Percentiles rank a stretch among this genome's conserved stretches.
Evolutionary conservation across 306 rosid genomes (phyloP).

Genomic region (Quillaja saponaria): DNA sequence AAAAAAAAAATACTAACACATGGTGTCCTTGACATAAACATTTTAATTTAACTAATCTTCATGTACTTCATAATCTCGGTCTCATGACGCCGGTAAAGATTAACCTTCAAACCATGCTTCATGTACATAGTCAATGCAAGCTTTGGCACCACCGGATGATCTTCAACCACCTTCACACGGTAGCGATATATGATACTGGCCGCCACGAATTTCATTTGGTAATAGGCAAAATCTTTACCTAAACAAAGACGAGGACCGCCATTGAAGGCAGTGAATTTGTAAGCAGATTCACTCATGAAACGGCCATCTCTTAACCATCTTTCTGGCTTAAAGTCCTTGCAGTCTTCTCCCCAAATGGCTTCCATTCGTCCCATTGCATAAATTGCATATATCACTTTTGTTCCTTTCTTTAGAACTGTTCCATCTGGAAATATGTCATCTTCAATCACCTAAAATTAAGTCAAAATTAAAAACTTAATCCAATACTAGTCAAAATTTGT

Average conservation of each 20-base stretch:
- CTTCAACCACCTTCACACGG: conserved; percentile 53
- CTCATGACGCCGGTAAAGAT: conserved; percentile 40
- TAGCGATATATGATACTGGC: conserved; percentile 66
- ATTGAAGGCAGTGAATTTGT: conserved; percentile 86
- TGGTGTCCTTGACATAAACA: conserved; percentile 1
- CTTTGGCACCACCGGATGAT: conserved; percentile 71
- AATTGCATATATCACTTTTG: conserved; percentile 78
- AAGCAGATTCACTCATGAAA: conserved; percentile 79
- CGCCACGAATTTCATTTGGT: conserved; percentile 85
- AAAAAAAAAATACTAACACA: background rate
- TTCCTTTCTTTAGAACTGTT: conserved; percentile 65
- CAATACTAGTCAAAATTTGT: too few species aligned
- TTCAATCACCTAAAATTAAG: conserved; percentile 51
- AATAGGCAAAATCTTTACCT: conserved; percentile 90
- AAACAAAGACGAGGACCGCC: conserved; percentile 93
- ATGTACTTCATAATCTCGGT: conserved; percentile 38
- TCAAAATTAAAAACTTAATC: background rate
- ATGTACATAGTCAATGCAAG: conserved; percentile 84
- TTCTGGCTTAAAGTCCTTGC: conserved; percentile 74
- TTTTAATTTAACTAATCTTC: background rate
- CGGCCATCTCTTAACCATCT: conserved; percentile 76
- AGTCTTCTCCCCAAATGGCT: conserved; percentile 79
- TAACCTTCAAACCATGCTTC: conserved; percentile 74
- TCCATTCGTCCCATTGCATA: conserved; percentile 91
- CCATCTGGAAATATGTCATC: conserved; percentile 83